Percentiles rank a stretch among this genome's conserved stretches.
phyloP scores from a whole-genome alignment of 2,329 filamentous ascomycete genomes.

The Trichoderma brevicompactum region DNA sequence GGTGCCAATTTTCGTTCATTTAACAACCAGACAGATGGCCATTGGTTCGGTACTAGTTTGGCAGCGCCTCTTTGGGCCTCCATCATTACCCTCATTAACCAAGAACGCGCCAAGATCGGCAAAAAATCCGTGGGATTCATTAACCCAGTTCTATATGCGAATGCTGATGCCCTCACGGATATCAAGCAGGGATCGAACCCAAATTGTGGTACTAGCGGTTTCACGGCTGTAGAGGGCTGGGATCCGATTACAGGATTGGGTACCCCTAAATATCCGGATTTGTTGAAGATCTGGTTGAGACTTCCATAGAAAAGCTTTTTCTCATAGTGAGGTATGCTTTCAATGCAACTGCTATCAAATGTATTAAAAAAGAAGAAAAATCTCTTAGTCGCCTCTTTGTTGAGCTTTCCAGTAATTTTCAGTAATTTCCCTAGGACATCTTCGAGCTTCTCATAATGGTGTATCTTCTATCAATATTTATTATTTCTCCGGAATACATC shows the following conservation, averaged over 20 bases:
- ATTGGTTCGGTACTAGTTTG: constrained; percentile 32
- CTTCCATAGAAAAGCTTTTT: background rate
- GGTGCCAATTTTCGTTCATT: constrained; percentile 53
- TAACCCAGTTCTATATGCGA: constrained; percentile 47
- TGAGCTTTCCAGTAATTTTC: too few species aligned
- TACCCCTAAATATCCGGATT: constrained; percentile 28
- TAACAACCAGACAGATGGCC: constrained; percentile 1
- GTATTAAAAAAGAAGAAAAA: too few species aligned
- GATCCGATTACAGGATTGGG: constrained; percentile 30
- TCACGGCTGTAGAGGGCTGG: constrained; percentile 29
- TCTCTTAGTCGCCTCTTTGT: too few species aligned
- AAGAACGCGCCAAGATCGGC: constrained; percentile 33
- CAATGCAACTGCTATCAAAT: too few species aligned
- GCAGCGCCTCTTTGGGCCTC: constrained; percentile 33
- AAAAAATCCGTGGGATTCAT: constrained; percentile 48
- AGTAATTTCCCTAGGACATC: background rate
- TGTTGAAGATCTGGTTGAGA: constrained; percentile 26
- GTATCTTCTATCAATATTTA: too few species aligned
- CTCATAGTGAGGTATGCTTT: background rate
- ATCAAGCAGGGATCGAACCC: constrained; percentile 45
- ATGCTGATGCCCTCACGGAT: constrained; percentile 44
- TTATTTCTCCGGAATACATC: background rate
- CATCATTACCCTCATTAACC: constrained; percentile 35
- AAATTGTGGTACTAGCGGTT: constrained; percentile 41
- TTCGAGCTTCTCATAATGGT: background rate